phyloP scores from a whole-genome alignment of 306 rosid genomes.

The Medicago truncatula region MtrunA17r5.0-ANR NC_053049.1:28911001-28911500 shows the following conservation, averaged over 20 bases:
- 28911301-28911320: conserved; percentile 43
- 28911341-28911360: conserved; percentile 2
- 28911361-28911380: conserved; percentile 18
- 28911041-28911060: too few relatives aligned
- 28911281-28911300: conserved; percentile 46
- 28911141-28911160: too few relatives aligned
- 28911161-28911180: too few relatives aligned
- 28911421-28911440: conserved; percentile 16
- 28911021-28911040: too few relatives aligned
- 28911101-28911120: too few relatives aligned
- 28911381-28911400: conserved; percentile 33
- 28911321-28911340: conserved; percentile 32
- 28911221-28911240: conserved; percentile 34
- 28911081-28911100: too few relatives aligned
- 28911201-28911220: too few relatives aligned
- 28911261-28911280: conserved; percentile 35
- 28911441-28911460: neutral
- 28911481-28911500: conserved; percentile 21
- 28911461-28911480: conserved; percentile 41
- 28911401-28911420: conserved; percentile 20
- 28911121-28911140: too few relatives aligned
- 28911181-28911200: too few relatives aligned
- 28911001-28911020: too few relatives aligned
- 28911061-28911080: too few relatives aligned
- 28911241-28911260: conserved; percentile 38